These are phyloP conservation scores for Penicillium coprophilum DNA, from an alignment of 495 filamentous ascomycete genomes.

Conservation along the genomic window DNA sequence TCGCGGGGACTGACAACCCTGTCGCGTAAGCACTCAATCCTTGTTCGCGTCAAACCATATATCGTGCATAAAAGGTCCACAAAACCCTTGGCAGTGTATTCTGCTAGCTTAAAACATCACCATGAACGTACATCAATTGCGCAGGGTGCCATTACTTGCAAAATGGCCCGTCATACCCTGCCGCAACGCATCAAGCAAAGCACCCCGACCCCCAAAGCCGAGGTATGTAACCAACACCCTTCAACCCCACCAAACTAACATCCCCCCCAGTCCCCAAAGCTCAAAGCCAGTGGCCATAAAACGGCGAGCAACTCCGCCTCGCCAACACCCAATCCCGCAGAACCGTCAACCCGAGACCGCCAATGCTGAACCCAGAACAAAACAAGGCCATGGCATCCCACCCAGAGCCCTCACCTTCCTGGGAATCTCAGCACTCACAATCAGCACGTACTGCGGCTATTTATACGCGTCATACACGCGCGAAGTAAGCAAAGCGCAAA, in stretches of 20 bases:
- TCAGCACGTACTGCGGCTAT: conserved; percentile 53
- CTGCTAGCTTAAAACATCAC: not conserved
- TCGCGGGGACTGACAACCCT: not conserved
- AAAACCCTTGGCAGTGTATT: not conserved
- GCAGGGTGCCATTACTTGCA: conserved; percentile 11
- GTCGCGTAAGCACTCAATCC: conserved; percentile 5
- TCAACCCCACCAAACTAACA: not conserved
- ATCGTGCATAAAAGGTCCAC: not conserved
- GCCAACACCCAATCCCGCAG: conserved; percentile 1
- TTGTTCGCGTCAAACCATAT: not conserved
- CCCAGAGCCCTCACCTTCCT: conserved; percentile 40
- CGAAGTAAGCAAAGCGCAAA: conserved; percentile 37
- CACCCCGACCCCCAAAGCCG: conserved; percentile 14
- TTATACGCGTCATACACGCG: conserved; percentile 49
- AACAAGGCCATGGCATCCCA: conserved; percentile 28
- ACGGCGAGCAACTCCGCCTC: conserved; percentile 13
- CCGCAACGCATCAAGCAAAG: conserved; percentile 25
- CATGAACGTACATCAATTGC: conserved; percentile 21
- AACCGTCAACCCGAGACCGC: conserved; percentile 10
- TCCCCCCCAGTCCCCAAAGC: not conserved
- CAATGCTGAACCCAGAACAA: not conserved
- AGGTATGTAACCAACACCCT: conserved; percentile 14
- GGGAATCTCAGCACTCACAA: conserved; percentile 45
- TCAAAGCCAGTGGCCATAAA: conserved; percentile 7
- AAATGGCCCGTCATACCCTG: conserved; percentile 7